Base-by-base conservation (phyloP, 768 basidiomycete genomes). In the Paxillus rubicundulus region DNA sequence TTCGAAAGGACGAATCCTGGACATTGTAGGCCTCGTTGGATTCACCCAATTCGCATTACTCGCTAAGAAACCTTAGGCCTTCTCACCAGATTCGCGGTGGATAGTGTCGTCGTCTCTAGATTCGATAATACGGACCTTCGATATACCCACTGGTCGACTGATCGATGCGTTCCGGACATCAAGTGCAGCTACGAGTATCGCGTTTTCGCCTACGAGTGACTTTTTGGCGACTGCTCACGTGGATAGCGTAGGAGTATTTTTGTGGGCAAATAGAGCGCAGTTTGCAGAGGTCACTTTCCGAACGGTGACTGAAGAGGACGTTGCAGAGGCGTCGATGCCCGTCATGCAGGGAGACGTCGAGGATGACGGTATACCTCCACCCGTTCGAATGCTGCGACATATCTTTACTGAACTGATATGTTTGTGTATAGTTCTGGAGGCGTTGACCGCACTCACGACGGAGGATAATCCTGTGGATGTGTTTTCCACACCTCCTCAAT, bases 211-310 rank as follows among this genome's bases (percentile, higher is more conserved):
- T 0, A 87, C 92, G 0, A 89, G 89, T 50, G 97, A 98, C 68
- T 98, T 99, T 74, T 72, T 99, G 56, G 97, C 97, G 1, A 95
- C 95, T 9, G 79, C 92, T 1, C 97, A 99, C 66, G 85, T 97
- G 6, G 95, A 97, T 60, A 93, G 86, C 53, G 87, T 98, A 48
- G 97, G 95, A 10, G 80, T 99, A 2, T 95, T 88, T 69, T 80
- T 99, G n/a, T 99, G 97, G 94, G 92, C 95, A 12, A 98, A 99
- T 70, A 85, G 93, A 45, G 93, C 95, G 9, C 97, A 98, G 66
- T 98, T 94, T 67, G 70, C 86, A 0, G 89, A 96, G 53, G 80
- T 97, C 16, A 77, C 92, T 2, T 83, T 95, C 68, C 82, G 85
- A 50, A 84, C 82, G 48, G 80, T 98, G n/a, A 70, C 76, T 8